Evolutionary conservation across 1,284 basidiomycete species (phyloP), one percentile per base, ranked within the genome.

Genomic region (Cutaneotrichosporon curvatum): DNA sequence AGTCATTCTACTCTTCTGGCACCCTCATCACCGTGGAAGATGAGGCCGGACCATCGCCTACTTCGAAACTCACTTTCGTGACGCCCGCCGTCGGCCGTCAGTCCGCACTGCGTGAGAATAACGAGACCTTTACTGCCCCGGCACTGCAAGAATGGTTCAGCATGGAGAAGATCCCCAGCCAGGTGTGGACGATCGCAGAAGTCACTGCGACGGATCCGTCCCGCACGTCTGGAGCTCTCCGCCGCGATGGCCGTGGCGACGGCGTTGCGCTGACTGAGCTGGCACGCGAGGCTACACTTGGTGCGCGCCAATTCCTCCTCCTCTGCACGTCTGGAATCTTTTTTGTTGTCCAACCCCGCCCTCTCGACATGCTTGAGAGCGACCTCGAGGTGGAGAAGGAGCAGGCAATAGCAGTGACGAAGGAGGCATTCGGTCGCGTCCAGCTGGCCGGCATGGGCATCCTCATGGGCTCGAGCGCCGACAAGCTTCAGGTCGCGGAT

Each of bases 181-280:
- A 84, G 28, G 88, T 87, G 3, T 92, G 87, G 85, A 84, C 83
- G 14, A 82, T 91, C 67, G 72, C 64, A 16, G 73, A 75, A 55
- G 54, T 72, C 4, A 66, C 68, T 7, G 45, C 53, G 8, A 56
- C 60, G 1, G 54, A 63, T 43, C 67, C 67, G 2, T 47, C 57
- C 1, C 40, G 40, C 15, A 38, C 45, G n/a, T 38, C 51, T 0
- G 46, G 55, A 0, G 18, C 54, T 0, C 48, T 59, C 20, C 47
- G 48, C 9, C 41, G 47, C 16, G 16, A 38, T 4, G n/a, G n/a
- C n/a, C n/a, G n/a, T n/a, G n/a, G 8, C 25, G 56, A 62, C 41
- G 56, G 56, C 10, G 50, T 65, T 14, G 57, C 57, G 1, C 54
- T 70, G 3, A 59, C 56, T 8, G 57, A 62, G 3, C 50, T 66